Conservation (phyloP, 2,329 filamentous ascomycete genomes). For the Cordyceps militaris region DNA sequence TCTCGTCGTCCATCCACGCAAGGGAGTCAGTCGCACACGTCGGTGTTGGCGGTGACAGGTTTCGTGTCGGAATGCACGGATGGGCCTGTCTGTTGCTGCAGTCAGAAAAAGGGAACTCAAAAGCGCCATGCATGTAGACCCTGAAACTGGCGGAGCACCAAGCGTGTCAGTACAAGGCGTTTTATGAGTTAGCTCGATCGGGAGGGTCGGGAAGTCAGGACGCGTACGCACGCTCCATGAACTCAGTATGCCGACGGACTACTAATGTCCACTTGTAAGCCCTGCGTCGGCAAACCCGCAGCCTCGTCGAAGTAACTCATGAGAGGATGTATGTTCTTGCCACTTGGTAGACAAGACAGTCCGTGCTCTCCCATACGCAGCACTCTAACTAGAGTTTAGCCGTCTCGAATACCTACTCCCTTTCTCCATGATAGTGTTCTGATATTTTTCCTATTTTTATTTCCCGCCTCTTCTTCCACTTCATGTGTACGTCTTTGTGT, state of each 20-base stretch:
- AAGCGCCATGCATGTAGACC: background rate
- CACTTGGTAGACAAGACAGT: too few relatives aligned
- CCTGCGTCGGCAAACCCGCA: background rate
- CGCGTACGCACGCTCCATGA: background rate
- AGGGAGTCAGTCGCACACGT: background rate
- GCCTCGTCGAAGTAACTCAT: background rate
- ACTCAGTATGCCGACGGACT: background rate
- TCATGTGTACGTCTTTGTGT: too few relatives aligned
- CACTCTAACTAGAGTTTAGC: too few relatives aligned
- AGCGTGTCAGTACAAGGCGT: background rate
- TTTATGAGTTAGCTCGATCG: background rate
- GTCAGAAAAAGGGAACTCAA: background rate
- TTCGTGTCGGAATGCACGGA: background rate
- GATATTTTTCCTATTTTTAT: too few relatives aligned
- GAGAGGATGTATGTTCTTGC: too few relatives aligned
- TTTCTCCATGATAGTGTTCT: too few relatives aligned
- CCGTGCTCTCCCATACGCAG: too few relatives aligned
- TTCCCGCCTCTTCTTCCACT: too few relatives aligned
- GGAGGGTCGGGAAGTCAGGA: background rate
- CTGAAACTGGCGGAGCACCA: conserved; percentile 2
- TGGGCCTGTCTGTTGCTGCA: background rate
- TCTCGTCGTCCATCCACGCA: background rate
- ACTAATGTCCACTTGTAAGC: background rate
- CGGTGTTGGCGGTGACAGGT: background rate
- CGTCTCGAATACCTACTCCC: too few relatives aligned